phyloP scores from a whole-genome alignment of 2,329 filamentous ascomycete genomes.

The Ophiostoma fasciatum region DNA sequence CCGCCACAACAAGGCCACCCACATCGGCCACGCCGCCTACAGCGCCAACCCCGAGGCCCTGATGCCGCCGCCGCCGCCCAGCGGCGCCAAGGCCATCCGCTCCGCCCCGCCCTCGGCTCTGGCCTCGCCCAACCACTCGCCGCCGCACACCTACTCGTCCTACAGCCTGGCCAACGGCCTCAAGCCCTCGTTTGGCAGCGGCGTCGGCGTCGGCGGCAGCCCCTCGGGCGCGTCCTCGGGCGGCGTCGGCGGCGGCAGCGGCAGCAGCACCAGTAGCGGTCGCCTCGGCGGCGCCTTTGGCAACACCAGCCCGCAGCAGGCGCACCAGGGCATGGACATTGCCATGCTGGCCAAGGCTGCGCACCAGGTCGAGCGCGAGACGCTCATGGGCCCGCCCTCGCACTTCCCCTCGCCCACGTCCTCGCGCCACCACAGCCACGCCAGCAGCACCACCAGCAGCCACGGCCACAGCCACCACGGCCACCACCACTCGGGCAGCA shows the following conservation, averaged over 20 bases:
- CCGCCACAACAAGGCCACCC: slow-evolving; percentile 66
- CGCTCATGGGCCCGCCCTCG: slow-evolving; percentile 23
- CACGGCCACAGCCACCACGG: neutral
- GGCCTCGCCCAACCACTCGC: slow-evolving; percentile 89
- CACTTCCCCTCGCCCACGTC: slow-evolving; percentile 27
- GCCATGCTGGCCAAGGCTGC: slow-evolving; percentile 46
- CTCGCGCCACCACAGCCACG: slow-evolving; percentile 31
- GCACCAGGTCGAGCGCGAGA: slow-evolving; percentile 47
- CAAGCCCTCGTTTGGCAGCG: slow-evolving; percentile 32
- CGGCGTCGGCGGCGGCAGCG: slow-evolving; percentile 12
- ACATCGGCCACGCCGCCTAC: slow-evolving; percentile 27
- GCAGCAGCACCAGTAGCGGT: slow-evolving; percentile 20
- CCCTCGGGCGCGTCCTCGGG: no score
- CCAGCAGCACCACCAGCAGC: slow-evolving; percentile 14
- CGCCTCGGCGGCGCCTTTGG: slow-evolving; percentile 2
- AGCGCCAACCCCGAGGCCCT: slow-evolving; percentile 43
- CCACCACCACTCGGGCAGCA: neutral
- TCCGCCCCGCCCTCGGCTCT: slow-evolving; percentile 79
- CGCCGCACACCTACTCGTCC: slow-evolving; percentile 74
- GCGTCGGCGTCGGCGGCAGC: slow-evolving; percentile 20
- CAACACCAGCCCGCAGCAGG: slow-evolving; percentile 16
- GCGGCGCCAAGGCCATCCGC: slow-evolving; percentile 61
- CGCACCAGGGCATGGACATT: slow-evolving; percentile 35
- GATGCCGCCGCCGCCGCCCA: slow-evolving; percentile 68
- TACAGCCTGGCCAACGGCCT: slow-evolving; percentile 37